Conservation (phyloP, 2,329 filamentous ascomycete species). For the Davidsoniella virescens region DNA sequence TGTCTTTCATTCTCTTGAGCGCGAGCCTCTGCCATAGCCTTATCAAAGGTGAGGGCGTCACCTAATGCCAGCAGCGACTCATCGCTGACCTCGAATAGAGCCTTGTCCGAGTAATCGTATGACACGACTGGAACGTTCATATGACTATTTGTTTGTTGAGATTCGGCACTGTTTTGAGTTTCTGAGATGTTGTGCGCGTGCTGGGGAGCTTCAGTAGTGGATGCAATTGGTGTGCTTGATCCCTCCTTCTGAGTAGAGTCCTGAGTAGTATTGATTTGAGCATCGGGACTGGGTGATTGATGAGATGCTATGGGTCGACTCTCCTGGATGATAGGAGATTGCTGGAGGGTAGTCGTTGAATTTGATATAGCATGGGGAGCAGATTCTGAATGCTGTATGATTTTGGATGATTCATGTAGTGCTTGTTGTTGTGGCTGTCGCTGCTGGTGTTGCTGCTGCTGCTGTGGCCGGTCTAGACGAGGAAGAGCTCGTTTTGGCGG, state of each 20-base stretch:
- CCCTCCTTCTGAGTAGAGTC: no score
- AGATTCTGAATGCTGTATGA: no score
- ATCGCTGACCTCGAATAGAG: slow-evolving; percentile 4
- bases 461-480: slow-evolving; percentile 19
- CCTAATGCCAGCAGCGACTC: slow-evolving; percentile 3
- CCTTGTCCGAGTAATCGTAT: slow-evolving; percentile 5
- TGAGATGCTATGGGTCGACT: no score
- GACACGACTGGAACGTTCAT: not conserved
- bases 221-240: no score
- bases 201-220: no score
- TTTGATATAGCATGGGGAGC: no score
- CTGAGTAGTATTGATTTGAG: no score
- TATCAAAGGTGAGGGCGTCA: slow-evolving; percentile 6
- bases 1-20: not conserved
- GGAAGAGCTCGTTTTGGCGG: slow-evolving; percentile 16
- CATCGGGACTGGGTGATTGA: no score
- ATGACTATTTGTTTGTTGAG: not conserved
- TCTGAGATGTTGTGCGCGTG: no score
- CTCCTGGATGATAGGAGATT: no score
- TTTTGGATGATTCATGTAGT: not conserved
- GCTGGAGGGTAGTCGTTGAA: no score
- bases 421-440: slow-evolving; percentile 9
- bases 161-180: not conserved
- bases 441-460: slow-evolving; percentile 17
- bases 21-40: slow-evolving; percentile 4